Conservation (phyloP, 805 yeast genomes). For the Hanseniaspora singularis region DNA sequence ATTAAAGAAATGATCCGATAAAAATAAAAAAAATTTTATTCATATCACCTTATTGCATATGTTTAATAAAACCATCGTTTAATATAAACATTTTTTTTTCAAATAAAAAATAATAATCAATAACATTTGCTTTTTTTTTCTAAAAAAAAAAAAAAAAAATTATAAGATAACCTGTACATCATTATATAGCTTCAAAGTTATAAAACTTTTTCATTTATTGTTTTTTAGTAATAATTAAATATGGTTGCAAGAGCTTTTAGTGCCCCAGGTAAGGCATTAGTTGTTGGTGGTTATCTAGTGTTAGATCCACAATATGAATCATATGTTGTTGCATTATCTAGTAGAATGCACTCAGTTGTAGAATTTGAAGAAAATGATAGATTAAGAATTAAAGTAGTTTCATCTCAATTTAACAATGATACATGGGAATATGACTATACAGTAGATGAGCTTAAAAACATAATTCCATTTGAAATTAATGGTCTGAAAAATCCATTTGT, state of each 20-base stretch:
- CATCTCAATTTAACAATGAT: slow-evolving; percentile 68
- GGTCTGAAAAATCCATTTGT: slow-evolving; percentile 57
- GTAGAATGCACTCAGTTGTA: slow-evolving; percentile 75
- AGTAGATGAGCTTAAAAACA: slow-evolving; percentile 17
- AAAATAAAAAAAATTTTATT: too few species aligned
- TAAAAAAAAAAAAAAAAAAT: too few species aligned
- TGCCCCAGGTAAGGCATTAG: slow-evolving; percentile 89
- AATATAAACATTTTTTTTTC: too few species aligned
- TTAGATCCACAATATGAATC: slow-evolving; percentile 64
- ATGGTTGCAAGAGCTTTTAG: slow-evolving; percentile 44
- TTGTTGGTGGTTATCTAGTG: slow-evolving; percentile 92
- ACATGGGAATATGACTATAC: slow-evolving; percentile 47
- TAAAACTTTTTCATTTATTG: not conserved
- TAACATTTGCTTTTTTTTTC: too few species aligned
- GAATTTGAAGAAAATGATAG: slow-evolving; percentile 14
- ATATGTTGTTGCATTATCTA: slow-evolving; percentile 74
- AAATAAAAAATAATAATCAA: too few species aligned
- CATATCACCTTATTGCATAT: too few species aligned
- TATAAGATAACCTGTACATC: too few species aligned
- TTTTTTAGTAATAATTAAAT: too few species aligned
- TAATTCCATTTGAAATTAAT: slow-evolving; percentile 25
- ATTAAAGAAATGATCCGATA: too few species aligned
- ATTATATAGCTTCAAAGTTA: too few species aligned
- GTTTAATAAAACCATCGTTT: too few species aligned
- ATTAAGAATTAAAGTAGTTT: slow-evolving; percentile 32